Evolutionary conservation across 2,329 filamentous ascomycete species (phyloP), one percentile per base, ranked within the genome.

Genomic region (Botrytis medusae): DNA sequence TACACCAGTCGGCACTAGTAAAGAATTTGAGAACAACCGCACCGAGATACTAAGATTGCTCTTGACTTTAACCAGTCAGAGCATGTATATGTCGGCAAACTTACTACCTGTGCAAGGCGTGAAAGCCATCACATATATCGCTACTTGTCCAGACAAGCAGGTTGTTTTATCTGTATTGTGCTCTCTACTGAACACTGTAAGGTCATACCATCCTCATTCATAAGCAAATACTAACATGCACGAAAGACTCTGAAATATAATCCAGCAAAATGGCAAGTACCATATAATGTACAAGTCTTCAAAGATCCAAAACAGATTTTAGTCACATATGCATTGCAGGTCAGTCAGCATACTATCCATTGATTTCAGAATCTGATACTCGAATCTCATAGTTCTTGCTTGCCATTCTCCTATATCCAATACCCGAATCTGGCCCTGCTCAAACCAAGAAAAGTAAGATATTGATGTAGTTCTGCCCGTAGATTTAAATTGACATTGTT

Each of bases 211-310:
- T 75, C 76, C 40, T 18, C 37, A 57, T 57, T 32, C 18, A 14
- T 72, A 69, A 71, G 9, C 18, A 25, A 18, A 42, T 42, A 34
- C 71, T 61, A 57, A 73, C 48, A 75, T 74, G 32, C n/a, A 32
- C 46, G 5, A 77, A 77, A 96, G 92, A 93, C 95, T 0, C 87
- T 98, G 76, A 98, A 98, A 81, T 98, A 97, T 83, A 98, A 98
- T 78, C 94, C 95, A 37, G 93, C 94, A 14, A 93, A 90, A 74
- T 99, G 96, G 95, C 90, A 93, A 61, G 92, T 98, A 25, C 95
- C 96, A 14, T 97, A 98, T 81, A 95, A 98, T 81, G 92, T 95
- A 71, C 89, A 98, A 65, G 92, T 97, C 0, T 96, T 95, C 83
- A 95, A 94, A 80, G 95, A 98, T 79, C 90, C 94, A 51, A 95